Conservation (phyloP, 2,329 filamentous ascomycete species). For the Fusarium citri region DNA sequence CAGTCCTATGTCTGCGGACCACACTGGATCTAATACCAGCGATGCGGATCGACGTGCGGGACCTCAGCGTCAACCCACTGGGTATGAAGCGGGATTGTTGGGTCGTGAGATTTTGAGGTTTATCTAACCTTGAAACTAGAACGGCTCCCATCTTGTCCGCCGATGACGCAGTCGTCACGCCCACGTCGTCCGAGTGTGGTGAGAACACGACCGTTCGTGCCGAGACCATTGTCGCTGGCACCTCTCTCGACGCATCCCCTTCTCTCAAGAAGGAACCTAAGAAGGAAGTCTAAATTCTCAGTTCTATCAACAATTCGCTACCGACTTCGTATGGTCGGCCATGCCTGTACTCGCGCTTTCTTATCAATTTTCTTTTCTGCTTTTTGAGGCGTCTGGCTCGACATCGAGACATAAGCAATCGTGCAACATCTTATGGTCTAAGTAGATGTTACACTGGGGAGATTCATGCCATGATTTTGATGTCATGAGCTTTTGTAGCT, state of each 20-base stretch:
- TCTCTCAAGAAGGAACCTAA: slow-evolving; percentile 56
- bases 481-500: slow-evolving; percentile 56
- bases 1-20: slow-evolving; percentile 16
- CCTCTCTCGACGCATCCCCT: slow-evolving; percentile 60
- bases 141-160: slow-evolving; percentile 55
- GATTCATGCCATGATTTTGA: slow-evolving; percentile 47
- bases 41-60: slow-evolving; percentile 47
- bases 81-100: slow-evolving; percentile 49
- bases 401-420: slow-evolving; percentile 46
- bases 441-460: slow-evolving; percentile 51
- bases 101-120: slow-evolving; percentile 35
- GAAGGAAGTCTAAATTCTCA: slow-evolving; percentile 41
- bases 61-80: slow-evolving; percentile 50
- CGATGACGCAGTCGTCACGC: slow-evolving; percentile 54
- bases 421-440: slow-evolving; percentile 53
- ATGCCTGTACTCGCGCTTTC: slow-evolving; percentile 7
- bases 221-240: slow-evolving; percentile 60
- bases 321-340: not conserved
- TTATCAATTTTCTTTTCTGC: slow-evolving; percentile 16
- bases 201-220: slow-evolving; percentile 67
- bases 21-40: slow-evolving; percentile 25
- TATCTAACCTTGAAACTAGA: slow-evolving; percentile 53
- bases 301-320: not conserved
- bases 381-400: slow-evolving; percentile 40
- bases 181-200: slow-evolving; percentile 62